phyloP scores from a whole-genome alignment of 177 flowering plant species.

The Tripterygium wilfordii region DNA sequence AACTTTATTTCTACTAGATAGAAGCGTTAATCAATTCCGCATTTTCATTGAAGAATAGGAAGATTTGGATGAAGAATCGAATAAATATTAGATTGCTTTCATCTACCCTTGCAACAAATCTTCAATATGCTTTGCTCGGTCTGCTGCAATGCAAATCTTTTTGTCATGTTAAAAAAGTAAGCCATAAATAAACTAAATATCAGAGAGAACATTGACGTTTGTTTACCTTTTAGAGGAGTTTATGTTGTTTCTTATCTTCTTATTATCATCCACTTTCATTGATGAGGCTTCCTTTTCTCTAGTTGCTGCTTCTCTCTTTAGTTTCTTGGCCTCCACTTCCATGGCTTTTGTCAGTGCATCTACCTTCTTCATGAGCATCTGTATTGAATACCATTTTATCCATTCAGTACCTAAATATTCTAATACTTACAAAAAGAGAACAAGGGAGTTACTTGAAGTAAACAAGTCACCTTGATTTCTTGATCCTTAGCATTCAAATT shows the following conservation, averaged over 20 bases:
- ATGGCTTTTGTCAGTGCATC: conserved; percentile 65
- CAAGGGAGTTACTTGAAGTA: neutral
- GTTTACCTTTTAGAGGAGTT: conserved; percentile 35
- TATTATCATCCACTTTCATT: conserved; percentile 32
- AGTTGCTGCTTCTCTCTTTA: conserved; percentile 61
- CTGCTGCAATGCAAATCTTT: neutral
- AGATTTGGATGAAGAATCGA: conserved; percentile 2
- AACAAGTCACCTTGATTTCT: conserved; percentile 85
- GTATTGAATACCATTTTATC: conserved; percentile 6
- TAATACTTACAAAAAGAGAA: conserved; percentile 3
- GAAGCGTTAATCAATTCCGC: conserved; percentile 6
- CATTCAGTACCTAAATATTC: neutral
- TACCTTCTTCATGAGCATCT: conserved; percentile 71
- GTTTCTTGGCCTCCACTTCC: conserved; percentile 65
- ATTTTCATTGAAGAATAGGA: conserved; percentile 28
- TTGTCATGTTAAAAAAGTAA: no score
- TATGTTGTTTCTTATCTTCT: conserved; percentile 30
- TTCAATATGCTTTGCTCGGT: no score
- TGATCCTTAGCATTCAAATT: conserved; percentile 58
- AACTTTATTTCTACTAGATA: conserved; percentile 8
- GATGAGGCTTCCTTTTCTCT: conserved; percentile 51
- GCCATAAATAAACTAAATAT: no score
- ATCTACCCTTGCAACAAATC: no score
- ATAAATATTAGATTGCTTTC: conserved; percentile 4
- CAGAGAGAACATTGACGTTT: no score